phyloP scores from a whole-genome alignment of 257 asterid species.

The Solanum appendiculatum region DNA sequence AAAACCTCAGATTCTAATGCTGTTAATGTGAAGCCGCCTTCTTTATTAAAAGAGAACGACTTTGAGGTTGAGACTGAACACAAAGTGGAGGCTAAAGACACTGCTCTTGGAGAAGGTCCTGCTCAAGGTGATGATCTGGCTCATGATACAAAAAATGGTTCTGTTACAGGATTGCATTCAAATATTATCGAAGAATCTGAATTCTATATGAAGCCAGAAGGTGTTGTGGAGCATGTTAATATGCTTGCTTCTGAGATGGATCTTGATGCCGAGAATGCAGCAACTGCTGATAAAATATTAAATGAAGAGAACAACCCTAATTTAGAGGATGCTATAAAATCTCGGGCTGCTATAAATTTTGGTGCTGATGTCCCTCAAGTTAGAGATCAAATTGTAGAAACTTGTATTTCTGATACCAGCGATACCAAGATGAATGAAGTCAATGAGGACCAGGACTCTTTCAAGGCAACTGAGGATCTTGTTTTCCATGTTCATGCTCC shows the following conservation, averaged over 20 bases:
- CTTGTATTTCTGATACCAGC: conserved; percentile 1
- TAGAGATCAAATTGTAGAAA: conserved; percentile 6
- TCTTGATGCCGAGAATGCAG: neutral
- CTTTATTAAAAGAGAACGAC: neutral
- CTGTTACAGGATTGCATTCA: neutral
- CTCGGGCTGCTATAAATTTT: neutral
- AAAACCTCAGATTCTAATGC: conserved; percentile 12
- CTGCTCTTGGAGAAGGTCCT: conserved; percentile 10
- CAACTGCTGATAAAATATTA: neutral
- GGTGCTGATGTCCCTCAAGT: neutral
- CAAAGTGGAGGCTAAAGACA: neutral
- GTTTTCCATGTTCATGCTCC: conserved; percentile 18
- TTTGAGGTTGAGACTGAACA: conserved; percentile 12
- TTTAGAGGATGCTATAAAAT: neutral
- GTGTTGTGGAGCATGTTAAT: neutral
- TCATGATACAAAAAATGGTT: conserved; percentile 10
- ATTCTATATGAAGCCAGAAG: neutral
- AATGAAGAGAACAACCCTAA: neutral
- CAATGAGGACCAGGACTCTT: conserved; percentile 16
- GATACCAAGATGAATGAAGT: conserved; percentile 1
- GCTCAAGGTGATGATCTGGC: conserved; percentile 3
- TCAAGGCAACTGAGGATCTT: conserved; percentile 14
- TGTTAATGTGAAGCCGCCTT: conserved; percentile 3
- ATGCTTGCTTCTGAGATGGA: neutral
- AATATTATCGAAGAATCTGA: neutral